phyloP scores from a whole-genome alignment of 371 early-diverging fungal genomes.

The Rhizopus sp. region DNA sequence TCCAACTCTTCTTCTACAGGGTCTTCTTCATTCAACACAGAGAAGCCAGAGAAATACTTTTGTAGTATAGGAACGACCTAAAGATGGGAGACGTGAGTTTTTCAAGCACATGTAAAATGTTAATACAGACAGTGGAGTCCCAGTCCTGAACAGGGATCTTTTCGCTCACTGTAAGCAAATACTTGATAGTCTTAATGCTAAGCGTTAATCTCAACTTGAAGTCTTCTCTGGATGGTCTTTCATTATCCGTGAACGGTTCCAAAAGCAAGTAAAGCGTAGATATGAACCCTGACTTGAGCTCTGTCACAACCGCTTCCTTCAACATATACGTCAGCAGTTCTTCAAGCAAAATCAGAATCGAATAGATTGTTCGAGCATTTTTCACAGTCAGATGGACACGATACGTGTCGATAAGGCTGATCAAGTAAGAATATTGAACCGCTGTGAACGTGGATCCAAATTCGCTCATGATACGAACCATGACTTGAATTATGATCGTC shows the following conservation, averaged over 20 bases:
- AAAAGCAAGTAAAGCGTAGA: slow-evolving; percentile 42
- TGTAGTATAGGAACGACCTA: slow-evolving; percentile 64
- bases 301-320: slow-evolving; percentile 39
- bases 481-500: slow-evolving; percentile 42
- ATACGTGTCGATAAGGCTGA: slow-evolving; percentile 48
- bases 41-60: slow-evolving; percentile 68
- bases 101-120: neutral
- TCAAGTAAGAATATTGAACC: slow-evolving; percentile 61
- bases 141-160: slow-evolving; percentile 54
- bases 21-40: slow-evolving; percentile 28
- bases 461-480: slow-evolving; percentile 50
- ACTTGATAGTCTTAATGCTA: slow-evolving; percentile 58
- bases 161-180: slow-evolving; percentile 52
- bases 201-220: slow-evolving; percentile 42
- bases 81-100: neutral
- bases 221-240: slow-evolving; percentile 11
- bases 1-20: slow-evolving; percentile 19
- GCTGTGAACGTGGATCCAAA: slow-evolving; percentile 70
- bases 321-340: slow-evolving; percentile 45
- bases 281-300: slow-evolving; percentile 53
- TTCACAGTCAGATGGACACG: slow-evolving; percentile 18
- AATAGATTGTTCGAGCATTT: slow-evolving; percentile 32
- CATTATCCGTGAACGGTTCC: slow-evolving; percentile 31
- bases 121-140: slow-evolving; percentile 54
- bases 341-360: slow-evolving; percentile 40